phyloP scores from a whole-genome alignment of 108 stramenopile species.

The Nannochloropsis granulata region DNA sequence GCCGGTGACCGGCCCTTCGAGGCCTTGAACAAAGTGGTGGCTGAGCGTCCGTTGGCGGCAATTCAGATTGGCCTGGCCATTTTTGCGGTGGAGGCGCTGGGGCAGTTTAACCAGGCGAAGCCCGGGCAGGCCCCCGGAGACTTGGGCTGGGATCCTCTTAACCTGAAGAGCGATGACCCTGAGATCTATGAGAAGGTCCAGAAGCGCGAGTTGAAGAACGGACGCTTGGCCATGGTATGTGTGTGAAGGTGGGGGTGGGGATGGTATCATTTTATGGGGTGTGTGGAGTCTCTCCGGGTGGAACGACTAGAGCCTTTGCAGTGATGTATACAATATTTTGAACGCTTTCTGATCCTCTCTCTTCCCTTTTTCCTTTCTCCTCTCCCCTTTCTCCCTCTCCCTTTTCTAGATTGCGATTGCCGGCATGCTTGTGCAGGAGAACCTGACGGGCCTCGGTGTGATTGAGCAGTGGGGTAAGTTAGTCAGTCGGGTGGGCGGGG shows the following conservation, averaged over 20 bases:
- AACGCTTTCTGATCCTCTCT: too few species aligned
- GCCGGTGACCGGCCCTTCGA: slow-evolving; percentile 6
- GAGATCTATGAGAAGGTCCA: slow-evolving; percentile 33
- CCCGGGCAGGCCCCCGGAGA: slow-evolving; percentile 18
- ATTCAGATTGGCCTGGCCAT: slow-evolving; percentile 31
- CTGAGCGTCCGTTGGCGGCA: slow-evolving; percentile 24
- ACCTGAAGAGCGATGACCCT: slow-evolving; percentile 13
- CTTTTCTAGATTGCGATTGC: slow-evolving; percentile 5
- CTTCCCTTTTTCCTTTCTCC: too few species aligned
- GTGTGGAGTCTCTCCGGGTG: too few species aligned
- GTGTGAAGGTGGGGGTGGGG: neutral
- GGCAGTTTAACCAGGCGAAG: slow-evolving; percentile 12
- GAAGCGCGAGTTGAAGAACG: slow-evolving; percentile 34
- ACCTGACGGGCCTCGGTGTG: slow-evolving; percentile 28
- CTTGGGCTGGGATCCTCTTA: slow-evolving; percentile 30
- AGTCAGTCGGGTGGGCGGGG: neutral
- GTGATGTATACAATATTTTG: too few species aligned
- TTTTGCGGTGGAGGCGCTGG: slow-evolving; percentile 29
- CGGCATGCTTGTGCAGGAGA: slow-evolving; percentile 30
- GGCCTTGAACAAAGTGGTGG: slow-evolving; percentile 31
- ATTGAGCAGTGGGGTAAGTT: slow-evolving; percentile 8
- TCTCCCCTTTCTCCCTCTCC: neutral
- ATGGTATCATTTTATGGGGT: too few species aligned
- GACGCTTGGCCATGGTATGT: slow-evolving; percentile 27
- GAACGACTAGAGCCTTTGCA: too few species aligned